Conservation (phyloP, 2,329 filamentous ascomycete species). For the Geoglossum cookeanum region DNA sequence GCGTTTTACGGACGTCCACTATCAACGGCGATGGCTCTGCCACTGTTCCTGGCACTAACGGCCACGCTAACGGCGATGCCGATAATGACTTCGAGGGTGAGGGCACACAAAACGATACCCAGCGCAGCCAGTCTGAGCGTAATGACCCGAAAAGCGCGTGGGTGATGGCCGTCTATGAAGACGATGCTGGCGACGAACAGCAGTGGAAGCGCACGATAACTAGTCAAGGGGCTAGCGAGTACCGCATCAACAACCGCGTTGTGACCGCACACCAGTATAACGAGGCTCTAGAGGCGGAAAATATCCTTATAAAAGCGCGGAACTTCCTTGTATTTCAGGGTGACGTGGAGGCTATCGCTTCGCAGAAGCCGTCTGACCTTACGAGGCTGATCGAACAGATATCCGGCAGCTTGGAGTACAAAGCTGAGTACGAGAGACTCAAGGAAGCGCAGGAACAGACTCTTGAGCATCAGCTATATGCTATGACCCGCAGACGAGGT, state of each 20-base stretch:
- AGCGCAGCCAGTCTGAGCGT: constrained; percentile 42
- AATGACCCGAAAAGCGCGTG: constrained; percentile 85
- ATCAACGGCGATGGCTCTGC: constrained; percentile 83
- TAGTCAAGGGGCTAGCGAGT: constrained; percentile 72
- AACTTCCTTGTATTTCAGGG: constrained; percentile 98
- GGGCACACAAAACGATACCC: constrained; percentile 18
- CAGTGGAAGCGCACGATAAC: constrained; percentile 94
- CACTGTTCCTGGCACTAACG: constrained; percentile 35
- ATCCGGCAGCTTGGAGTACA: constrained; percentile 86
- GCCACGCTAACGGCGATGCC: constrained; percentile 40
- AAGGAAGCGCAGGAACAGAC: constrained; percentile 74
- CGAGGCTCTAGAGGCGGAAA: constrained; percentile 74
- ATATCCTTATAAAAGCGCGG: constrained; percentile 91
- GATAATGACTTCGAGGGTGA: constrained; percentile 39
- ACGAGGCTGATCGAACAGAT: constrained; percentile 94
- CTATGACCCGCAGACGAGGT: constrained; percentile 71
- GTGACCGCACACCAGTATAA: constrained; percentile 90
- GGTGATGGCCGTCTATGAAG: constrained; percentile 99
- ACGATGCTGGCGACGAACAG: constrained; percentile 87
- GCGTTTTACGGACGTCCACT: constrained; percentile 77
- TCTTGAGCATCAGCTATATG: constrained; percentile 71
- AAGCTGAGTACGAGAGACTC: constrained; percentile 80
- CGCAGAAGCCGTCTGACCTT: constrained; percentile 82
- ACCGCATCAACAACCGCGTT: constrained; percentile 82
- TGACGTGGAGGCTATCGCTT: constrained; percentile 91